Base-by-base conservation (phyloP, 352 stramenopile genomes). In the Globisporangium acanthophoron region DNA sequence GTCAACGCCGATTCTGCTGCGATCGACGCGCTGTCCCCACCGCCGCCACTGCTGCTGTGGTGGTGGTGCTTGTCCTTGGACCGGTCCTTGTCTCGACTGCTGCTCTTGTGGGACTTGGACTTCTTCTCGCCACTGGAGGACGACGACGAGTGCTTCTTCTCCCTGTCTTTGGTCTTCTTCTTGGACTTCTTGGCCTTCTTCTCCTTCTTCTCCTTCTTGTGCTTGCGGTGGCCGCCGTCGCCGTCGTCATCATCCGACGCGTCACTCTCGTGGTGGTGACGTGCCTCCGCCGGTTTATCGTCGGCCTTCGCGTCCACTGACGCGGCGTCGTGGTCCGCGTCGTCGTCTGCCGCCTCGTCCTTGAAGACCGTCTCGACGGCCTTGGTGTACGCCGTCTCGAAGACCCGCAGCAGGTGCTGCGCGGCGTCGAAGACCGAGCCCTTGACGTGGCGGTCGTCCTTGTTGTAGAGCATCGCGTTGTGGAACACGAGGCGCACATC, bases 401-500 rank as follows among this genome's bases (percentile, higher is more conserved):
- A 94, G 11, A 91, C 80, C 1, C 79, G 67, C 58, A 90, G 58
- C n/a, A 92, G 51, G 56, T 92, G 79, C 69, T 92, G 80, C 47
- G 83, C 83, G 3, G 83, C 83, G 46, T 87, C 79, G 51, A 85
- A 92, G 11, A 92, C 83, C 46, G 83, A 92, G 12, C 80, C 80
- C 45, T 86, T 85, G 52, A 92, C 74, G 59, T 85, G 67, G 58
- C 85, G 74, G 52, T 92, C 76, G 44, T 81, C 74, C 44, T 92
- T 90, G 56, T 90, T 89, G 58, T 92, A 92, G 16, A 81, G 20
- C 8, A 92, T 68, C 20, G 84, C 81, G 58, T 94, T 94, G 31
- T 90, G 67, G 66, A 94, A 94, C 16, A 94, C 85, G 3, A 92
- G 69, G 13, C 85, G 80, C 48, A 94, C 85, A 61, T 92, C 85